phyloP scores from a whole-genome alignment of 805 yeast genomes.

The Maudiozyma turicensis region DNA sequence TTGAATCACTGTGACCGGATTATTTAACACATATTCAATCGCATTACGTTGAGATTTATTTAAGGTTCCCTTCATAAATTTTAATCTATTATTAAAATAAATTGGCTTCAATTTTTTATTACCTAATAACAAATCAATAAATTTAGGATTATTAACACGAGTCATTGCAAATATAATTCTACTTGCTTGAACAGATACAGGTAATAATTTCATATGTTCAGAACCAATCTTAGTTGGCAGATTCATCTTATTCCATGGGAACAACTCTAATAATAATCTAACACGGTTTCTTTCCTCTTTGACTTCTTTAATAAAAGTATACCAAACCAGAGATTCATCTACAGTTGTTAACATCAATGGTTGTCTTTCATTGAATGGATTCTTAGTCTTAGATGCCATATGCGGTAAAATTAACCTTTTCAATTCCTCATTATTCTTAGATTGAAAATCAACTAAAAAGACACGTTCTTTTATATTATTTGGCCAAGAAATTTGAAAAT shows the following conservation, averaged over 20 bases:
- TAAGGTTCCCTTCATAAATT: constrained; percentile 39
- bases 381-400: constrained; percentile 42
- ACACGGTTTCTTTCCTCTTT: constrained; percentile 24
- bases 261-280: constrained; percentile 40
- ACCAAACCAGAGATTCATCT: constrained; percentile 50
- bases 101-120: constrained; percentile 46
- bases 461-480: constrained; percentile 33
- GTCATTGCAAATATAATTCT: constrained; percentile 61
- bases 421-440: constrained; percentile 30
- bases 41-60: constrained; percentile 53
- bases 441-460: constrained; percentile 18
- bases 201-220: constrained; percentile 37
- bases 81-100: constrained; percentile 44
- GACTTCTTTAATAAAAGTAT: constrained; percentile 42
- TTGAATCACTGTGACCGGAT: constrained; percentile 48
- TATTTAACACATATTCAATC: constrained; percentile 41
- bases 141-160: constrained; percentile 41
- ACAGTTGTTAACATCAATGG: constrained; percentile 42
- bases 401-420: constrained; percentile 42
- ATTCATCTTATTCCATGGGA: constrained; percentile 46
- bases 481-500: constrained; percentile 47
- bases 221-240: constrained; percentile 36
- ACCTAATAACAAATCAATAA: constrained; percentile 45
- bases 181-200: constrained; percentile 53
- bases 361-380: constrained; percentile 52